phyloP scores from a whole-genome alignment of 2,329 filamentous ascomycete species.

The Laburnicola sp. region DNA sequence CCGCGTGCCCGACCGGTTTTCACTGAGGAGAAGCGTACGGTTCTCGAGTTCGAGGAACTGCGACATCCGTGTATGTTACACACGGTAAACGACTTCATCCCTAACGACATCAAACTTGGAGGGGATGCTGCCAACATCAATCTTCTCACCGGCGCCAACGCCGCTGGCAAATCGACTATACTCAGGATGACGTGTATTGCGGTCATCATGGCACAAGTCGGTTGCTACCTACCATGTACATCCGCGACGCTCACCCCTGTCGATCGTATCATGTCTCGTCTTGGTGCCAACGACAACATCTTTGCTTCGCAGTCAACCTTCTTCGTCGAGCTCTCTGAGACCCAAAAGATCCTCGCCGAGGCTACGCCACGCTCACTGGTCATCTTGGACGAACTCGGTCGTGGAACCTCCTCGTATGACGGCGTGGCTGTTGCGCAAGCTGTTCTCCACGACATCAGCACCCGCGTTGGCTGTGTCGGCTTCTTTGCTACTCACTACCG shows the following conservation, averaged over 20 bases:
- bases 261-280: slow-evolving; percentile 97
- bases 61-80: slow-evolving; percentile 94
- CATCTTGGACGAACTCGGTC: slow-evolving; percentile 93
- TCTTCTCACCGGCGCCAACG: slow-evolving; percentile 92
- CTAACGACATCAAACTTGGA: slow-evolving; percentile 87
- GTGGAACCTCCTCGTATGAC: slow-evolving; percentile 93
- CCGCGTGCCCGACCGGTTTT: slow-evolving; percentile 90
- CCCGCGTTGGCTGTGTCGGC: slow-evolving; percentile 88
- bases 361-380: slow-evolving; percentile 92
- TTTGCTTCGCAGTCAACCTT: slow-evolving; percentile 98
- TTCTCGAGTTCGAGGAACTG: slow-evolving; percentile 89
- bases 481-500: slow-evolving; percentile 99
- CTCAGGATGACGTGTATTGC: slow-evolving; percentile 96
- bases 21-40: slow-evolving; percentile 78
- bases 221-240: slow-evolving; percentile 84
- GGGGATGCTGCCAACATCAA: slow-evolving; percentile 82
- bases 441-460: slow-evolving; percentile 93
- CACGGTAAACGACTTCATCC: slow-evolving; percentile 90
- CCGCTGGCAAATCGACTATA: slow-evolving; percentile 94
- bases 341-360: slow-evolving; percentile 95
- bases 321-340: slow-evolving; percentile 96
- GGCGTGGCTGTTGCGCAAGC: slow-evolving; percentile 96
- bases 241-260: slow-evolving; percentile 85
- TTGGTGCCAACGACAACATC: slow-evolving; percentile 98
- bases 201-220: slow-evolving; percentile 96